A percentile compares a stretch with the other conserved stretches of the same genome.
These are phyloP conservation scores for Zygosaccharomyces sapae DNA, from an alignment of 1,139 yeast genomes.

Conservation along the genomic window DNA sequence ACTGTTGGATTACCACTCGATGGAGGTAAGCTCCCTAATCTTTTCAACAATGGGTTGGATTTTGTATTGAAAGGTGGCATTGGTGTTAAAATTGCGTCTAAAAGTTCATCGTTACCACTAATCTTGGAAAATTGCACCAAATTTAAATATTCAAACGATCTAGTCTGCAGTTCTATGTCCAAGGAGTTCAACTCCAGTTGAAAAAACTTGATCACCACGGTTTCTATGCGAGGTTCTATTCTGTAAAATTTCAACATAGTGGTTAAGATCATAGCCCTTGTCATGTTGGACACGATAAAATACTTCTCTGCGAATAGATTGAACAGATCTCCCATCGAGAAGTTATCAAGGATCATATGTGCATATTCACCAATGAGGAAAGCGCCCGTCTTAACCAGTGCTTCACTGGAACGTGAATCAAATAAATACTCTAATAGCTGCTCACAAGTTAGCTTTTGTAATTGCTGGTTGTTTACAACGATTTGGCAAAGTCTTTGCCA, in stretches of 20 bases:
- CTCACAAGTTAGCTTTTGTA: conserved; percentile 64
- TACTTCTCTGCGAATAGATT: conserved; percentile 61
- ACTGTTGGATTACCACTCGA: conserved; percentile 20
- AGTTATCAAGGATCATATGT: conserved; percentile 42
- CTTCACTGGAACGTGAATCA: conserved; percentile 50
- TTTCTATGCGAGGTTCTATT: conserved; percentile 47
- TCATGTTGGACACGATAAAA: conserved; percentile 52
- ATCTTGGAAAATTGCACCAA: conserved; percentile 47
- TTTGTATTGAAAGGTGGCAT: conserved; percentile 71
- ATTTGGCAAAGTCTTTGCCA: conserved; percentile 90
- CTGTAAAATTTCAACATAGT: conserved; percentile 60
- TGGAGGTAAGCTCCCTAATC: conserved; percentile 44
- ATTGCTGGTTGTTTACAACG: conserved; percentile 71
- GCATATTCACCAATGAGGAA: conserved; percentile 84
- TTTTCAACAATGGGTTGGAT: conserved; percentile 55
- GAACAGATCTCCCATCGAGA: conserved; percentile 56
- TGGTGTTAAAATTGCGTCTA: conserved; percentile 54
- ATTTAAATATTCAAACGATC: conserved; percentile 73
- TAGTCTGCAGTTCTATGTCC: conserved; percentile 82
- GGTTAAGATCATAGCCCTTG: conserved; percentile 67
- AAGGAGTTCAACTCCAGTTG: conserved; percentile 65
- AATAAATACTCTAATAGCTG: conserved; percentile 44
- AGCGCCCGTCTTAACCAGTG: conserved; percentile 68
- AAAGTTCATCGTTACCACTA: conserved; percentile 42
- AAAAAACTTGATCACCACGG: conserved; percentile 61